Evolutionary conservation across 2,329 filamentous ascomycete species (phyloP).

Genomic region (Diaporthe citriasiana): DNA sequence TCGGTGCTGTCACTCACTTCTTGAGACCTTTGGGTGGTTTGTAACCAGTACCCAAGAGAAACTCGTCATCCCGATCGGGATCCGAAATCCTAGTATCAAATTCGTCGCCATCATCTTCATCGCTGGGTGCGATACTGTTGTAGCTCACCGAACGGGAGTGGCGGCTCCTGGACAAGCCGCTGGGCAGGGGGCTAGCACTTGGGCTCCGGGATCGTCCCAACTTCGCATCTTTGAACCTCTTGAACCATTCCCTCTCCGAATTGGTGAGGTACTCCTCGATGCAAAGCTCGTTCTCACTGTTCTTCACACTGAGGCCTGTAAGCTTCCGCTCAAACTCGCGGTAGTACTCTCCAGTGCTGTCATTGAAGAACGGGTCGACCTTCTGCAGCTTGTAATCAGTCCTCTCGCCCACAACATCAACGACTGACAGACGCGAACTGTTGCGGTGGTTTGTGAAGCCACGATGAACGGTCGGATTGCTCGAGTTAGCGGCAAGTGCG

Average conservation of each 20-base stretch:
- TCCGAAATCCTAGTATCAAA: constrained; percentile 43
- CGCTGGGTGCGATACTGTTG: constrained; percentile 50
- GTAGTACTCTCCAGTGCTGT: constrained; percentile 73
- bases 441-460: constrained; percentile 50
- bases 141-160: constrained; percentile 49
- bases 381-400: constrained; percentile 74
- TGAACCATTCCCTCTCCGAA: constrained; percentile 78
- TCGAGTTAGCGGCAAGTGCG: constrained; percentile 30
- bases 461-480: constrained; percentile 26
- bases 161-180: constrained; percentile 44
- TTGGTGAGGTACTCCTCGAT: constrained; percentile 76
- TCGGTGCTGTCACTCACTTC: constrained; percentile 54
- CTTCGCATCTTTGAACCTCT: constrained; percentile 69
- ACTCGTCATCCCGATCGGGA: constrained; percentile 62
- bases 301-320: constrained; percentile 65
- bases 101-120: constrained; percentile 50
- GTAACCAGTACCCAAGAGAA: constrained; percentile 69
- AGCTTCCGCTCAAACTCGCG: constrained; percentile 70
- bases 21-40: constrained; percentile 68
- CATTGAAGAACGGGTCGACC: constrained; percentile 77
- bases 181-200: constrained; percentile 47
- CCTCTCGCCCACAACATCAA: constrained; percentile 71
- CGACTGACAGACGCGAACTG: constrained; percentile 65
- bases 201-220: constrained; percentile 63
- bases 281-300: constrained; percentile 70